These are phyloP conservation scores for Deinandra increscens DNA, from an alignment of 129 eudicot species.

Conservation along the genomic window DNA sequence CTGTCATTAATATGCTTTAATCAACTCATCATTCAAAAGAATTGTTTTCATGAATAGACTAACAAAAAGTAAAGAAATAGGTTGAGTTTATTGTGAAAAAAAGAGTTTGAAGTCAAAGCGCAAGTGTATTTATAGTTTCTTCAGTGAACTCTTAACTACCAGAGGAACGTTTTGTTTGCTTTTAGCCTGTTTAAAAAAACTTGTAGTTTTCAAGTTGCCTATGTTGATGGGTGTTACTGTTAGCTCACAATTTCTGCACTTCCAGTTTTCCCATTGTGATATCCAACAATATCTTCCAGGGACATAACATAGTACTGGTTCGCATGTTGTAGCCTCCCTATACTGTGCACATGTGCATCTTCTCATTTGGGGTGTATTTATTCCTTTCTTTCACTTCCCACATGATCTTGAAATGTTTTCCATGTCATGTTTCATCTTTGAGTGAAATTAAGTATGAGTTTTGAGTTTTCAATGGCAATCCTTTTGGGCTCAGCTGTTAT, in stretches of 20 bases:
- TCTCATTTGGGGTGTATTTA: not conserved
- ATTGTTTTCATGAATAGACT: not conserved
- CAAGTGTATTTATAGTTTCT: not conserved
- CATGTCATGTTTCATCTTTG: slow-evolving; percentile 5
- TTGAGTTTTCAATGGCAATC: not conserved
- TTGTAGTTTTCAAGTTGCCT: not conserved
- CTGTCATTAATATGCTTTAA: not conserved
- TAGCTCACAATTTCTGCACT: not conserved
- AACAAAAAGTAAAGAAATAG: not conserved
- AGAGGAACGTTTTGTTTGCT: not conserved
- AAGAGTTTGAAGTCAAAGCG: not conserved
- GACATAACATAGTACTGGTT: not conserved
- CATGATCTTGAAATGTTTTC: slow-evolving; percentile 11
- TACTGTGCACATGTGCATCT: not conserved
- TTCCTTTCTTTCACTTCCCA: not conserved
- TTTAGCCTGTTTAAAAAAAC: not conserved
- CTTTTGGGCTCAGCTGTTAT: not conserved
- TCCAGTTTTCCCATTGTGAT: not conserved
- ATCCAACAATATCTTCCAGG: not conserved
- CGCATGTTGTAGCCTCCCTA: slow-evolving; percentile 5
- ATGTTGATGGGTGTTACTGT: not conserved
- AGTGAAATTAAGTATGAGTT: slow-evolving; percentile 5
- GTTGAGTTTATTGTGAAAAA: not conserved
- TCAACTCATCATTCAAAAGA: not conserved
- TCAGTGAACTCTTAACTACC: not conserved